Percentiles rank a stretch among this genome's conserved stretches.
Conservation (phyloP, 305 asterid genomes). For the Caryopteris hybrid region DNA sequence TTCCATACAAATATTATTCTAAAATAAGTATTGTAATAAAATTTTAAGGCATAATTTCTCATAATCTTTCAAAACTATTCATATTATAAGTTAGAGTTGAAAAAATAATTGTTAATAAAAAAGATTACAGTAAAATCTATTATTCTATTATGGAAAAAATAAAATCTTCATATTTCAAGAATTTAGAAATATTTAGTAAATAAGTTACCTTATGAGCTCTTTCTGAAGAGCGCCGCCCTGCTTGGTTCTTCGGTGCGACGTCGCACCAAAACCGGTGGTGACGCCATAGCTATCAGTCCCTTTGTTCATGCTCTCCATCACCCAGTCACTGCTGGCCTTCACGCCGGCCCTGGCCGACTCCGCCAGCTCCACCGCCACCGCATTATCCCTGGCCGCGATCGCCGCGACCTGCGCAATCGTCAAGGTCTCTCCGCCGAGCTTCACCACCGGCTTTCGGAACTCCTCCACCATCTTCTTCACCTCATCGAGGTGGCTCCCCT, state of each 20-base stretch:
- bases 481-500: constrained; percentile 83
- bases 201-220: constrained; percentile 77
- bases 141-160: too few relatives aligned
- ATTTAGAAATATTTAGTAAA: too few relatives aligned
- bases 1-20: too few relatives aligned
- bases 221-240: constrained; percentile 83
- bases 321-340: constrained; percentile 92
- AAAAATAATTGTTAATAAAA: too few relatives aligned
- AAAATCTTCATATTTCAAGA: too few relatives aligned
- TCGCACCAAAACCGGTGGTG: constrained; percentile 89
- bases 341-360: constrained; percentile 84
- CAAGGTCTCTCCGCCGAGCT: constrained; percentile 72
- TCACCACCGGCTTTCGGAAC: constrained; percentile 63
- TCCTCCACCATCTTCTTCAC: constrained; percentile 84
- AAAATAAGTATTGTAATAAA: too few relatives aligned
- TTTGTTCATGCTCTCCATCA: constrained; percentile 80
- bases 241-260: constrained; percentile 84
- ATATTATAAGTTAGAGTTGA: too few relatives aligned
- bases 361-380: constrained; percentile 71
- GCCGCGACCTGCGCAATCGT: constrained; percentile 90
- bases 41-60: too few relatives aligned
- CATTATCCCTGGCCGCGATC: constrained; percentile 52
- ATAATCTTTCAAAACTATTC: too few relatives aligned
- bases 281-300: constrained; percentile 90
- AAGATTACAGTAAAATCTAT: too few relatives aligned